Base-by-base conservation (phyloP, 2,329 filamentous ascomycete genomes). In the Blastomyces percursus region DNA sequence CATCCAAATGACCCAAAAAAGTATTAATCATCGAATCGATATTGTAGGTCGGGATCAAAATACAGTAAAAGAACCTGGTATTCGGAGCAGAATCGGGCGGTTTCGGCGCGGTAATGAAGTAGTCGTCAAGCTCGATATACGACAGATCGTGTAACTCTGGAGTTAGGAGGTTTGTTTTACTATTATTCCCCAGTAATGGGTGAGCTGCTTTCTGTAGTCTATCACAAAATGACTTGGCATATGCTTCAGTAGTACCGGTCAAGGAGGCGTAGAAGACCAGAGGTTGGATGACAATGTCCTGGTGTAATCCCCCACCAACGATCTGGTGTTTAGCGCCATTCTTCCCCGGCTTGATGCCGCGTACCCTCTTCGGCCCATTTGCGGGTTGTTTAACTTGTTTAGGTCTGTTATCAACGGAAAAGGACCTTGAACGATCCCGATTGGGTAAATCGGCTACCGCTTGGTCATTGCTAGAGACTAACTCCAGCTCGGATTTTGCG, bases 21-120 rank as follows among this genome's bases (percentile, higher is more conserved):
- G 85, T 93, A 71, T 92, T 89, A 67, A 96, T 85, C 67, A 95
- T 89, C 8, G 90, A 93, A 71, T 96, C 93, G 70, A 96, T 96
- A 71, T 97, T 95, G 79, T 96, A 97, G 66, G 89, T 92, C 0
- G 93, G 94, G 3, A 96, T 76, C 46, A 97, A 77, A 61, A 97
- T 81, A 48, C 95, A 80, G 75, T 97, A 99, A 69, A 96, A 86
- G 68, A 87, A 84, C 65, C 86, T 84, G 2, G 82, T 77, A 24
- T 77, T 76, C 27, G 72, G 72, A 6, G 71, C 69, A 16, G 75
- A 75, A n/a, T 80, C 74, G 1, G 78, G 72, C 32, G 78, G 71
- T 71, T 89, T 89, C 0, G 92, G 91, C 0, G 86, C 84, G 2
- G 82, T 83, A 63, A 96, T 85, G 71, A 97, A 97, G 75, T 88